These are phyloP conservation scores for Asterionellopsis glacialis DNA, from an alignment of 108 stramenopile genomes.

Conservation along the genomic window DNA sequence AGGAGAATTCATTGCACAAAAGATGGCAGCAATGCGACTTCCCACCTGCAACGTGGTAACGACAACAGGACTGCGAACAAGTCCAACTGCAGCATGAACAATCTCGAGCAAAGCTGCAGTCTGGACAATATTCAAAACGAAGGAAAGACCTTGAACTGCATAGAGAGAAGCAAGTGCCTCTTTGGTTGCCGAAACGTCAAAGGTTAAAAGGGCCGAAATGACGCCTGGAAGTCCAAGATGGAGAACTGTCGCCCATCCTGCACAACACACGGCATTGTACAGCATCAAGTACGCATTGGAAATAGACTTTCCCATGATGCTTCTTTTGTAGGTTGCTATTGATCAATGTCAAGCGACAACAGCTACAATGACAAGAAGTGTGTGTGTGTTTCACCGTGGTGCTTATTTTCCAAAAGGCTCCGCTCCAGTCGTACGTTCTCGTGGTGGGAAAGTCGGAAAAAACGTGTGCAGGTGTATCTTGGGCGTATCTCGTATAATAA, in stretches of 20 bases:
- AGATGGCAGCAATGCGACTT: constrained; percentile 77
- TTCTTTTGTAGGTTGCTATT: too few species aligned
- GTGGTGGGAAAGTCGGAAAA: too few species aligned
- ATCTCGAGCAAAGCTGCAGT: constrained; percentile 83
- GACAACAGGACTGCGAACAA: constrained; percentile 89
- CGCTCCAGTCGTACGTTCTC: too few species aligned
- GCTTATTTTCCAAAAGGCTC: too few species aligned
- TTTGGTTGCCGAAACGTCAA: constrained; percentile 15
- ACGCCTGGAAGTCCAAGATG: constrained; percentile 5
- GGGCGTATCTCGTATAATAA: too few species aligned
- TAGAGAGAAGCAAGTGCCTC: constrained; percentile 45
- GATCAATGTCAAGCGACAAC: too few species aligned
- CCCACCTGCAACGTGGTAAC: constrained; percentile 92
- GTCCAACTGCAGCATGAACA: constrained; percentile 84
- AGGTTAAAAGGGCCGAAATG: neutral
- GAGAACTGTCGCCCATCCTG: constrained; percentile 85
- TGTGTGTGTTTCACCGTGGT: too few species aligned
- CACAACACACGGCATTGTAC: constrained; percentile 85
- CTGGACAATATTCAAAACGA: constrained; percentile 59
- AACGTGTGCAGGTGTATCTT: too few species aligned
- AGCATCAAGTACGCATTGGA: constrained; percentile 67
- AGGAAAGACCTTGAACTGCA: constrained; percentile 20
- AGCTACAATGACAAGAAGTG: too few species aligned
- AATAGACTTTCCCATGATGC: too few species aligned
- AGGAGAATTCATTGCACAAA: constrained; percentile 59